Evolutionary conservation across 768 basidiomycete genomes (phyloP), one percentile per base, ranked within the genome.

Genomic region (Hygrophoropsis aurantiaca): DNA sequence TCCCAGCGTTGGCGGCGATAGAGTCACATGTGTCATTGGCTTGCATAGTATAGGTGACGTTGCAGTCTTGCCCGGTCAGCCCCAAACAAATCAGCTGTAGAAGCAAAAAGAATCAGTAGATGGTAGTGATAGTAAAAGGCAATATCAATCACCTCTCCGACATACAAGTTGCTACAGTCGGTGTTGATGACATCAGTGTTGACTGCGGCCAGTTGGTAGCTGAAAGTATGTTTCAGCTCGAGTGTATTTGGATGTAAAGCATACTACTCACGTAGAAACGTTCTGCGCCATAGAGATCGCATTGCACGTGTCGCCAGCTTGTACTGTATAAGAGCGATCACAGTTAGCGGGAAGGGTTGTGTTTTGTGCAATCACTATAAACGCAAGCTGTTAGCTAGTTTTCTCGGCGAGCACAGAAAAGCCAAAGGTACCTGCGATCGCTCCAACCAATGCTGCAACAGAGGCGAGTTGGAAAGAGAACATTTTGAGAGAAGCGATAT

Each of bases 71-170:
- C 20, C 74, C 78, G 0, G 54, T 55, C 27, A 74, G 55, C 16
- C 79, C 84, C 44, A 88, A 71, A 62, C 85, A 88, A 47, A 84
- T 56, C n/a, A 57, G 33, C 69, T 78, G 52, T 11, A n/a, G 19
- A n/a, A 9, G 36, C 7, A 38, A 30, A 7, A 13, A 7, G 27
- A 7, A 13, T 30, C 7, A 30, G 13, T 13, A 30, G 7, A 30
- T 7, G 27, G 13, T 13, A 13, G 13, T 30, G 27, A 30, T 6
- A 30, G 6, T 30, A 13, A 30, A 30, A 30, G 27, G 13, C 8
- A 38, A 21, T 6, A 16, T 8, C 20, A 38, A 21, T 38, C 40
- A 74, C 75, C 68, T 78, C 68, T 35, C 73, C 78, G 8, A 70
- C 57, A 21, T 58, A 55, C 32, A 85, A 71, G 66, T 85, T 79